phyloP scores from a whole-genome alignment of 2,329 filamentous ascomycete species.

The Apiospora rasikravindrae region DNA sequence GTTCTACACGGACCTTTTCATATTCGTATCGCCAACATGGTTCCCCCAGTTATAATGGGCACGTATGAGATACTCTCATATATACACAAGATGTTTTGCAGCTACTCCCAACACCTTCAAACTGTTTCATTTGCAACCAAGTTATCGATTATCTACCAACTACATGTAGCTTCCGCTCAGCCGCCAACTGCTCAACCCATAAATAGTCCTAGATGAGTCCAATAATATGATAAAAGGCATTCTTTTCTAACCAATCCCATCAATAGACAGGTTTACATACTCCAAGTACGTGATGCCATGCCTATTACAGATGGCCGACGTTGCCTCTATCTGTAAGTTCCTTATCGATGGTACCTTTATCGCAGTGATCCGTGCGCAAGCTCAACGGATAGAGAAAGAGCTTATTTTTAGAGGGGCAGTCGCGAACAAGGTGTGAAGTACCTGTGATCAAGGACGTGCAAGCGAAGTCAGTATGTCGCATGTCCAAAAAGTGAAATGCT shows the following conservation, averaged over 20 bases:
- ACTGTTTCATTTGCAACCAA: not conserved
- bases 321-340: not conserved
- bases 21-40: no score
- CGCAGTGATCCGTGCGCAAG: slow-evolving; percentile 8
- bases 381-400: slow-evolving; percentile 1
- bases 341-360: slow-evolving; percentile 6
- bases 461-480: not conserved
- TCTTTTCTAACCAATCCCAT: no score
- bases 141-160: not conserved
- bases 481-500: no score
- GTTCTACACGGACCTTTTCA: no score
- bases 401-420: slow-evolving; percentile 9
- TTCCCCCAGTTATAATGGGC: not conserved
- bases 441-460: not conserved
- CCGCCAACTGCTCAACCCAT: no score
- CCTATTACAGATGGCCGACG: not conserved
- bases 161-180: no score
- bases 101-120: not conserved
- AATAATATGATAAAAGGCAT: no score
- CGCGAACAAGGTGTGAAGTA: not conserved
- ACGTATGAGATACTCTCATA: not conserved
- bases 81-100: not conserved
- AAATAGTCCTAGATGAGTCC: no score
- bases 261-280: no score
- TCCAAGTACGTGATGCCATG: no score